Conservation (phyloP, 352 stramenopile species). For the Globisporangium orthogonon region DNA sequence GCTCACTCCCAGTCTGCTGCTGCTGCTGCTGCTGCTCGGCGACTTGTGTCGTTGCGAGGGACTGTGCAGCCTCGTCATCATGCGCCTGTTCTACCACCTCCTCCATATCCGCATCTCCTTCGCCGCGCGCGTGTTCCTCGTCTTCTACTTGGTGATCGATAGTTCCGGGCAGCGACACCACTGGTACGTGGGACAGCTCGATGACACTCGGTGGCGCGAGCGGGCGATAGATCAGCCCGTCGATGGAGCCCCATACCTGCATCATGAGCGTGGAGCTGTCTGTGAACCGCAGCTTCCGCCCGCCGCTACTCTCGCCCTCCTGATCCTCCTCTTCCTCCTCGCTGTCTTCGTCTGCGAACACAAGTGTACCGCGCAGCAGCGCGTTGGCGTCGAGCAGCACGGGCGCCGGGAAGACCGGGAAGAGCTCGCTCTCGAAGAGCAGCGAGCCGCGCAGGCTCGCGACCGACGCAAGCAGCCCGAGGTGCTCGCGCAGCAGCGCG, state of each 20-base stretch:
- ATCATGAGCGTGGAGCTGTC: constrained; percentile 77
- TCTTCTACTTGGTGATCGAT: constrained; percentile 3
- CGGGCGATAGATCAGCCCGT: constrained; percentile 73
- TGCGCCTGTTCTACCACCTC: no score
- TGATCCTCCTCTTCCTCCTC: not conserved
- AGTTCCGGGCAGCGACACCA: not conserved
- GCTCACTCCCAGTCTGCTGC: not conserved
- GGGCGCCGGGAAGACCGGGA: constrained; percentile 74
- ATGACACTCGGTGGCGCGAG: constrained; percentile 64
- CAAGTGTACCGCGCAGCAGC: constrained; percentile 54
- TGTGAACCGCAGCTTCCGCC: constrained; percentile 26
- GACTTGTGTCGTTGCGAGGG: no score
- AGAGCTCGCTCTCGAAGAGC: constrained; percentile 83
- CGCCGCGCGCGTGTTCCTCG: not conserved
- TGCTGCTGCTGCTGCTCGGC: constrained; percentile 3
- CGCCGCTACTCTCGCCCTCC: not conserved
- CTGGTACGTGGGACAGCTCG: constrained; percentile 10
- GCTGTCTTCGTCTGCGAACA: constrained; percentile 22
- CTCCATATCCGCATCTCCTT: no score
- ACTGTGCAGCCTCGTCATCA: no score
- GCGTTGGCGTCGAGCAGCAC: constrained; percentile 78
- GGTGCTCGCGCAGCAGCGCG: constrained; percentile 75
- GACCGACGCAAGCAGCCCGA: constrained; percentile 79
- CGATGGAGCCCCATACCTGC: constrained; percentile 80
- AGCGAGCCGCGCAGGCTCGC: constrained; percentile 66